phyloP scores from a whole-genome alignment of 306 rosid species.

The Dicorynia guianensis region DNA sequence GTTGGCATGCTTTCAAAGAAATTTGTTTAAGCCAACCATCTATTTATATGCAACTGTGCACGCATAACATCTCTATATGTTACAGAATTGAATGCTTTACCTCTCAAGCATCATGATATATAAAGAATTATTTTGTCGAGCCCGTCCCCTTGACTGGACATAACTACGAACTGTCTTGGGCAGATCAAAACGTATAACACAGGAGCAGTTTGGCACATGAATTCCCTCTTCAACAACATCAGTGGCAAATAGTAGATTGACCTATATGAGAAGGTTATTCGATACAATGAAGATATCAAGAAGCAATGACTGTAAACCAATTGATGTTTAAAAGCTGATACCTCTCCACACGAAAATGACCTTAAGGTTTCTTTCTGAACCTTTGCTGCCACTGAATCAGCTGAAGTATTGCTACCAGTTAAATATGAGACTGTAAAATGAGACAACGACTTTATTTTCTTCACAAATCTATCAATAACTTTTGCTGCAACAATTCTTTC shows the following conservation, averaged over 20 bases:
- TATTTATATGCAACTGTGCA: not conserved
- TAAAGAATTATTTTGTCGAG: slow-evolving; percentile 60
- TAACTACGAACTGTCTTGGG: slow-evolving; percentile 77
- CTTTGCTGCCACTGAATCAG: slow-evolving; percentile 56
- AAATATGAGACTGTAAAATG: slow-evolving; percentile 70
- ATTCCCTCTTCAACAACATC: slow-evolving; percentile 86
- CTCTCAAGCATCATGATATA: slow-evolving; percentile 72
- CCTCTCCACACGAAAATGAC: slow-evolving; percentile 69
- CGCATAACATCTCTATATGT: not conserved
- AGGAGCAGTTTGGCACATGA: slow-evolving; percentile 73
- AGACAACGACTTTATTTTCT: slow-evolving; percentile 53
- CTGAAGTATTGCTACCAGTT: slow-evolving; percentile 65
- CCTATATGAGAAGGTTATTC: slow-evolving; percentile 49
- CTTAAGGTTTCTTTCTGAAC: slow-evolving; percentile 61
- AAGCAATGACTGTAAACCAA: not conserved
- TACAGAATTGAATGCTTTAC: slow-evolving; percentile 45
- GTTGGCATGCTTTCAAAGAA: not conserved
- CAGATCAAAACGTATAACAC: slow-evolving; percentile 71
- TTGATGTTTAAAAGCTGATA: slow-evolving; percentile 30
- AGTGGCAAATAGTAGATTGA: slow-evolving; percentile 74
- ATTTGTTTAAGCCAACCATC: not conserved
- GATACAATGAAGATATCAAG: slow-evolving; percentile 23
- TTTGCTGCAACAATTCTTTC: slow-evolving; percentile 73
- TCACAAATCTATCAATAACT: slow-evolving; percentile 67
- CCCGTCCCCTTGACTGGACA: slow-evolving; percentile 76